Percentiles rank a stretch among this genome's conserved stretches.
Evolutionary conservation across 1,284 basidiomycete species (phyloP).

Genomic region (Naganishia liquefaciens): DNA sequence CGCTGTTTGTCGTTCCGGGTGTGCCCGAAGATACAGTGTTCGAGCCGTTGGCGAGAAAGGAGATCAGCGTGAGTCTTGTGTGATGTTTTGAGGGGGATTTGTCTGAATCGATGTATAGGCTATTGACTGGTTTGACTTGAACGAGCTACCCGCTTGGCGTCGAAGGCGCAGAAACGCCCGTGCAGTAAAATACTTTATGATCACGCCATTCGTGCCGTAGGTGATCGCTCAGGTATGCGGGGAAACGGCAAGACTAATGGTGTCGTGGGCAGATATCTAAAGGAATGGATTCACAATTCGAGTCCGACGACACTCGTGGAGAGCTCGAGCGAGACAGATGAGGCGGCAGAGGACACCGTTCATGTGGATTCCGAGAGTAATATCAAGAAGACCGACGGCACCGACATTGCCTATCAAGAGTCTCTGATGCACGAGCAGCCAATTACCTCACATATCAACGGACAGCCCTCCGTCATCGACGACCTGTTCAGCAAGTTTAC

Average conservation of each 20-base stretch:
- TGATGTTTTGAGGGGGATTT: conserved; percentile 8
- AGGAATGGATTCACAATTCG: conserved; percentile 35
- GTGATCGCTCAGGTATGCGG: conserved; percentile 43
- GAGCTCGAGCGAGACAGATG: conserved; percentile 11
- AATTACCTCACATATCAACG: conserved; percentile 11
- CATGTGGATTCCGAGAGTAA: conserved; percentile 3
- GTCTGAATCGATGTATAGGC: conserved; percentile 60
- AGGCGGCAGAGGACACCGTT: conserved; percentile 6
- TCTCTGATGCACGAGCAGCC: neutral
- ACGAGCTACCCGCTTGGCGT: conserved; percentile 91
- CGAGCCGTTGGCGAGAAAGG: conserved; percentile 91
- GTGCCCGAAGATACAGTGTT: conserved; percentile 89
- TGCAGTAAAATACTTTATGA: conserved; percentile 75
- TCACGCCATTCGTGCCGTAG: conserved; percentile 90
- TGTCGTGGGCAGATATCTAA: conserved; percentile 38
- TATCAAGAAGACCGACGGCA: neutral
- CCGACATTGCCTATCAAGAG: neutral
- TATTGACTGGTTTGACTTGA: conserved; percentile 93
- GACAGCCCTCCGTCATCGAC: conserved; percentile 16
- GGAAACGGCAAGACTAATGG: too few relatives aligned
- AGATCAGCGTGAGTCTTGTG: conserved; percentile 81
- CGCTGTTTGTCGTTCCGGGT: conserved; percentile 85
- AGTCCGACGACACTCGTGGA: neutral
- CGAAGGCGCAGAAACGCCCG: conserved; percentile 64
- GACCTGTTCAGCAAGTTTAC: conserved; percentile 26